These are phyloP conservation scores for Phytophthora brassicae DNA, from an alignment of 352 stramenopile genomes.

Conservation along the genomic window DNA sequence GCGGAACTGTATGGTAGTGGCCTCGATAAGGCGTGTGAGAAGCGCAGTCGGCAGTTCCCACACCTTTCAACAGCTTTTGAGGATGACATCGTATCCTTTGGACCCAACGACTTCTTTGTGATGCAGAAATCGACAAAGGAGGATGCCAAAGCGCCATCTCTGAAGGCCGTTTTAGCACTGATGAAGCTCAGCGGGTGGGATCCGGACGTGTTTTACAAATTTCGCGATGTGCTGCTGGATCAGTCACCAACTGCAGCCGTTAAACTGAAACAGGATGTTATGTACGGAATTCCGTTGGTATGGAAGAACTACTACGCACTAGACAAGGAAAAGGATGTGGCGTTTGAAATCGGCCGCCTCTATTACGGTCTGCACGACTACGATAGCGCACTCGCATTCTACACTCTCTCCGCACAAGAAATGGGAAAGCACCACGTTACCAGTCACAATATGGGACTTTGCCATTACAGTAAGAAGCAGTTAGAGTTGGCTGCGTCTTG, in stretches of 20 bases:
- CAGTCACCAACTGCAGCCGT: conserved; percentile 63
- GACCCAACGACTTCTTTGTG: conserved; percentile 95
- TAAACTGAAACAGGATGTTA: conserved; percentile 85
- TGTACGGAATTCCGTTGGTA: conserved; percentile 76
- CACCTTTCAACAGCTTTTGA: conserved; percentile 78
- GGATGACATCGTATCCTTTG: conserved; percentile 88
- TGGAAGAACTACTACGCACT: conserved; percentile 94
- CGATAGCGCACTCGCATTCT: conserved; percentile 88
- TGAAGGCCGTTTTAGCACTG: conserved; percentile 89
- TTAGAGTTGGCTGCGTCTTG: conserved; percentile 58
- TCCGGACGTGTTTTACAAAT: conserved; percentile 96
- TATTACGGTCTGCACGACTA: conserved; percentile 94
- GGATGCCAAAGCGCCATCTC: conserved; percentile 70
- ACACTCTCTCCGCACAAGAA: conserved; percentile 80
- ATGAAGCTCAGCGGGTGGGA: conserved; percentile 93
- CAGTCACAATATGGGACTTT: conserved; percentile 96
- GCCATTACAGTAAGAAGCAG: conserved; percentile 90
- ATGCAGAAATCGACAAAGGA: conserved; percentile 91
- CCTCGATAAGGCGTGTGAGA: conserved; percentile 64
- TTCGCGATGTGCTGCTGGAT: conserved; percentile 90
- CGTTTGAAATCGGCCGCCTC: conserved; percentile 89
- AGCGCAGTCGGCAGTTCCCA: conserved; percentile 64
- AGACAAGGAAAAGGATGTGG: conserved; percentile 93
- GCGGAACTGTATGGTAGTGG: conserved; percentile 45
- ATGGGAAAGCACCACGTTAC: conserved; percentile 95